Conservation (phyloP, 2,329 filamentous ascomycete species). For the Tolypocladium ovalisporum region DNA sequence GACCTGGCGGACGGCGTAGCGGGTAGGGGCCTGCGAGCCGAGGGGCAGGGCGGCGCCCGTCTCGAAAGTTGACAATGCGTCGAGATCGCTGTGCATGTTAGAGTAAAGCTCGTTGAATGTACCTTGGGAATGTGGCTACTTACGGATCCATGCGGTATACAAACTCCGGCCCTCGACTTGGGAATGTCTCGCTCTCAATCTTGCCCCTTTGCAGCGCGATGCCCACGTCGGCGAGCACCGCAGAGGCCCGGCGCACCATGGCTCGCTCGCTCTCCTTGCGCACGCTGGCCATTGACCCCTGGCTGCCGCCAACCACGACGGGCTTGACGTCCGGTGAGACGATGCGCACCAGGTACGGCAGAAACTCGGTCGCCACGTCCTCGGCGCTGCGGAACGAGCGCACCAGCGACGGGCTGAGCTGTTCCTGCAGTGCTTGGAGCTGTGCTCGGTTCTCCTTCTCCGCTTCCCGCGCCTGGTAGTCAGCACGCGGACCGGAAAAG, state of each 20-base stretch:
- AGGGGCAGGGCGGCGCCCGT: slow-evolving; percentile 48
- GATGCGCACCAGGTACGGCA: slow-evolving; percentile 77
- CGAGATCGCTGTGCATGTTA: slow-evolving; percentile 47
- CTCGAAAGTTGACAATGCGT: slow-evolving; percentile 65
- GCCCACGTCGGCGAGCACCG: slow-evolving; percentile 73
- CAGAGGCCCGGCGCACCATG: slow-evolving; percentile 70
- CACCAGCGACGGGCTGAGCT: slow-evolving; percentile 59
- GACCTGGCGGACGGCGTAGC: slow-evolving; percentile 90
- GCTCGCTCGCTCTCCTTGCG: slow-evolving; percentile 74
- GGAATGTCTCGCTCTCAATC: slow-evolving; percentile 57
- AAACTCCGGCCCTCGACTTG: slow-evolving; percentile 54
- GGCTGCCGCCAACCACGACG: slow-evolving; percentile 64
- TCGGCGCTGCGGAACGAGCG: slow-evolving; percentile 71
- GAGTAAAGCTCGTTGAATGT: not conserved
- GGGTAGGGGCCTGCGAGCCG: slow-evolving; percentile 56
- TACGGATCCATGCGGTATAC: slow-evolving; percentile 93
- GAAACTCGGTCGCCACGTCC: slow-evolving; percentile 67
- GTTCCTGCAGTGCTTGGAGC: slow-evolving; percentile 61
- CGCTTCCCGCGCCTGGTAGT: slow-evolving; percentile 71
- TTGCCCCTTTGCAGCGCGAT: slow-evolving; percentile 71
- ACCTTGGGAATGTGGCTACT: slow-evolving; percentile 18
- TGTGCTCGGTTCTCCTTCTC: slow-evolving; percentile 67
- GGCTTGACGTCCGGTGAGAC: slow-evolving; percentile 86
- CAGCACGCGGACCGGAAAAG: slow-evolving; percentile 72
- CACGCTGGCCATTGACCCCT: slow-evolving; percentile 66